Percentiles rank a stretch among this genome's conserved stretches.
Evolutionary conservation across 1,139 yeast genomes (phyloP).

Genomic region (Magnusiomyces paraingens): DNA sequence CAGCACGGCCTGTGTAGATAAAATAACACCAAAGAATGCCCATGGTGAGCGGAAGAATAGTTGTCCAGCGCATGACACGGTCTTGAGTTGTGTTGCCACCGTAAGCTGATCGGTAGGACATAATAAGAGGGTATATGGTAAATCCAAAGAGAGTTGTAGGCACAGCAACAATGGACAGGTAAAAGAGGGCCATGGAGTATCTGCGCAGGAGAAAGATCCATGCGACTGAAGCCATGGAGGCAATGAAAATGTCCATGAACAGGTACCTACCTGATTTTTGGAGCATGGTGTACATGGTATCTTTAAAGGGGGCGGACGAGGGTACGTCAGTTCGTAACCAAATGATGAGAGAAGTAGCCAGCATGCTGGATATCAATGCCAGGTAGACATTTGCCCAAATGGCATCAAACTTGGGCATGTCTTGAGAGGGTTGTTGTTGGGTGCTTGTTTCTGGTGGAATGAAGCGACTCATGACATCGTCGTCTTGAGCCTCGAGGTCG

Average conservation of each 20-base stretch:
- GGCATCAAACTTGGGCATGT: slow-evolving; percentile 24
- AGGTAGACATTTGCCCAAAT: slow-evolving; percentile 31
- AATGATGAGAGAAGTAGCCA: slow-evolving; percentile 33
- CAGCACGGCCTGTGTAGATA: slow-evolving; percentile 31
- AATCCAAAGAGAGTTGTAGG: slow-evolving; percentile 31
- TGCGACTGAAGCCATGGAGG: slow-evolving; percentile 27
- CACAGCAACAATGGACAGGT: slow-evolving; percentile 31
- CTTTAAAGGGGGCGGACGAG: slow-evolving; percentile 28
- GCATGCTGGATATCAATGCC: slow-evolving; percentile 27
- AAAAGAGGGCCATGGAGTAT: slow-evolving; percentile 33
- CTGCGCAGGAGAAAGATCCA: slow-evolving; percentile 33
- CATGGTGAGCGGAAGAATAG: slow-evolving; percentile 30
- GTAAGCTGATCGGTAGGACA: slow-evolving; percentile 33
- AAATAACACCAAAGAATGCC: slow-evolving; percentile 33
- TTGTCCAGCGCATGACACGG: slow-evolving; percentile 34
- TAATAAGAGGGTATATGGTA: slow-evolving; percentile 29
- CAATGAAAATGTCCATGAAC: slow-evolving; percentile 27
- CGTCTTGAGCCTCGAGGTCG: slow-evolving; percentile 6
- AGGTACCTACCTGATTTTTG: slow-evolving; percentile 29
- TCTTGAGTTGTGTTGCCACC: slow-evolving; percentile 35
- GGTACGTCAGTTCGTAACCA: slow-evolving; percentile 31
- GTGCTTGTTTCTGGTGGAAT: slow-evolving; percentile 18
- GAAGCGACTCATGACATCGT: slow-evolving; percentile 1
- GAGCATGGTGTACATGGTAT: slow-evolving; percentile 31
- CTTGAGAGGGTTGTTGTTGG: slow-evolving; percentile 16